Base-by-base conservation (phyloP, 2,329 filamentous ascomycete species). In the Triangularia verruculosa region DNA sequence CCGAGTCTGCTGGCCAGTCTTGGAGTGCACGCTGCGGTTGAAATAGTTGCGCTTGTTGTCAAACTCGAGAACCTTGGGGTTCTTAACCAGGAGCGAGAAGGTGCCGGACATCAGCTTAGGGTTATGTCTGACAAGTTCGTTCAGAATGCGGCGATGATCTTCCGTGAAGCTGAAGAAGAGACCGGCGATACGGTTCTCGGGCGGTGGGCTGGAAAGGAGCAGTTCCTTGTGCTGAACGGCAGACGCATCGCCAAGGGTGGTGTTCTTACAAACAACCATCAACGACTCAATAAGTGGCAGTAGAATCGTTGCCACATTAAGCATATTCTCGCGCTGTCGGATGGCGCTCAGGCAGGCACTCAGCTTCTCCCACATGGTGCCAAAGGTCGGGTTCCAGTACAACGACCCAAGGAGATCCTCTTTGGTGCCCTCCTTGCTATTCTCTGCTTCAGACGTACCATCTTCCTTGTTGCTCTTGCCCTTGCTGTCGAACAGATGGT, bases 11-110 rank as follows among this genome's bases (percentile, higher is more conserved):
- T 86, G 85, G 58, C 90, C 86, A 54, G 86, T 86, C 64, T 83
- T 80, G 47, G 80, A 78, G 76, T 99, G 95, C 11, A 99, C 89
- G 72, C 92, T 93, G 66, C 95, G 90, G 74, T 88, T 97, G 82
- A 99, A 99, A 83, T 96, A 99, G 78, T 96, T 98, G 72, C 95
- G 93, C 82, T 99, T 99, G 81, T 99, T 99, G 79, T 99, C 95
- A 72, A 99, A 99, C 74, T 99, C 95, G 12, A 99, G 82, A 3
- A 99, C 96, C 83, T 98, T 99, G 25, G 95, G 96, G 74, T 99
- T 99, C 82, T 97, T 97, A 67, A 98, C 95, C 56, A 99, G 80
- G 15, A 99, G 83, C 11, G 94, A 93, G 78, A 99, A 97, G 2
- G 94, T 97, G 60, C 95, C 95, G 64, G 94, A 97, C 96, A 99